Evolutionary conservation across 1,284 basidiomycete genomes (phyloP).

Genomic region (Sanghuangporus baumii): DNA sequence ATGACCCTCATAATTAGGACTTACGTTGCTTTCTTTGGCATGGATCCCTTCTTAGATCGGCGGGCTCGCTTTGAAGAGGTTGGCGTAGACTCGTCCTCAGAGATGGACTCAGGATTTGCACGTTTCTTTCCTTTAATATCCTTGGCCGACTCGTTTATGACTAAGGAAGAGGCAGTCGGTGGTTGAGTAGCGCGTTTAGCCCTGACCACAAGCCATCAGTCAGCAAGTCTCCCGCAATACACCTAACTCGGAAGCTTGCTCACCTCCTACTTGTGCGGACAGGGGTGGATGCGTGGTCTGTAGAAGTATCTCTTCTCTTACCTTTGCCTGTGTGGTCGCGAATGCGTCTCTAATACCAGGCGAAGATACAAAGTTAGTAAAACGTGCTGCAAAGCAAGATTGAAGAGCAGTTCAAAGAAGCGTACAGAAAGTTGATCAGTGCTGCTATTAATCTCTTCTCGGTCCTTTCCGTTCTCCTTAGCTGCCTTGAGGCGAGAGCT

Average conservation of each 20-base stretch:
- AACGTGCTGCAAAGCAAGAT: neutral
- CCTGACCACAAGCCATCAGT: slow-evolving; percentile 31
- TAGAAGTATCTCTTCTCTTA: slow-evolving; percentile 53
- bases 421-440: slow-evolving; percentile 10
- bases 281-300: slow-evolving; percentile 33
- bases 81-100: slow-evolving; percentile 54
- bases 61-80: slow-evolving; percentile 53
- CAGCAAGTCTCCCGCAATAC: slow-evolving; percentile 17
- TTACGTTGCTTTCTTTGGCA: slow-evolving; percentile 67
- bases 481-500: slow-evolving; percentile 75
- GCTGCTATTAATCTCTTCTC: slow-evolving; percentile 37
- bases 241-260: slow-evolving; percentile 13
- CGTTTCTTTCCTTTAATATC: slow-evolving; percentile 84
- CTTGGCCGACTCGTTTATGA: slow-evolving; percentile 67
- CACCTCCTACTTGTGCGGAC: slow-evolving; percentile 21
- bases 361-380: neutral
- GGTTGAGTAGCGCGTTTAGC: slow-evolving; percentile 51
- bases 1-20: slow-evolving; percentile 20
- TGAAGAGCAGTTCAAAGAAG: neutral
- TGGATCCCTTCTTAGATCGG: slow-evolving; percentile 46
- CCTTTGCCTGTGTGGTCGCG: slow-evolving; percentile 55
- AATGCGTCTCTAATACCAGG: slow-evolving; percentile 35
- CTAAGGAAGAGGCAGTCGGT: slow-evolving; percentile 38
- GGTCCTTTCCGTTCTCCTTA: slow-evolving; percentile 40
- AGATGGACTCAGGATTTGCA: slow-evolving; percentile 59